Evolutionary conservation across 768 basidiomycete genomes (phyloP).

Genomic region (Amanita pallidorosea): DNA sequence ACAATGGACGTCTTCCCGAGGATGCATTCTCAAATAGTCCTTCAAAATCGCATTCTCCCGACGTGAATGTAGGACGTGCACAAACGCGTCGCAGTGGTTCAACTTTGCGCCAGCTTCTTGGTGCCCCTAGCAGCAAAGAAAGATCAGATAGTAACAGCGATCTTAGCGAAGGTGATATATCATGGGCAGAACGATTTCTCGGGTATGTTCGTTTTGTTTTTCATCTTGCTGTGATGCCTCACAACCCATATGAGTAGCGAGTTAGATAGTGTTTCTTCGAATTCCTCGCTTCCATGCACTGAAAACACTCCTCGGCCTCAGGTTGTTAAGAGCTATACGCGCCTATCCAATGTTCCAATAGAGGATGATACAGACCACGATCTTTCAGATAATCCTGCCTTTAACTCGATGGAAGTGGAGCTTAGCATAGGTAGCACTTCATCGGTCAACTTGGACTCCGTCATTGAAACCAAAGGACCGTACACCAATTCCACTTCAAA

Average conservation of each 20-base stretch:
- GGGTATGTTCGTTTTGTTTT: slow-evolving; percentile 30
- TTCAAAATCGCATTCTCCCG: slow-evolving; percentile 29
- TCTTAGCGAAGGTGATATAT: slow-evolving; percentile 59
- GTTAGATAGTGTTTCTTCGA: slow-evolving; percentile 28
- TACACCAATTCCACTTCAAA: slow-evolving; percentile 26
- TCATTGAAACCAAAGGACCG: slow-evolving; percentile 14
- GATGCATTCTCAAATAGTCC: slow-evolving; percentile 56
- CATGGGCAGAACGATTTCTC: slow-evolving; percentile 73
- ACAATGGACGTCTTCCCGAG: slow-evolving; percentile 51
- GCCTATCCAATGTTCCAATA: slow-evolving; percentile 15
- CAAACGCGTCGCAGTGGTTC: slow-evolving; percentile 57
- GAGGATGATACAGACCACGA: slow-evolving; percentile 36
- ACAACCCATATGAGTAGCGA: slow-evolving; percentile 22
- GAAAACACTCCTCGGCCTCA: slow-evolving; percentile 34
- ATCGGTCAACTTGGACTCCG: slow-evolving; percentile 14
- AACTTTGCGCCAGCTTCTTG: slow-evolving; percentile 64
- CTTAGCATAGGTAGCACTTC: slow-evolving; percentile 40
- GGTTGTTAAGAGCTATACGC: slow-evolving; percentile 23
- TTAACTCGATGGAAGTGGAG: slow-evolving; percentile 73
- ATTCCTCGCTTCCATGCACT: slow-evolving; percentile 40
- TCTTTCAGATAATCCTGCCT: slow-evolving; percentile 38
- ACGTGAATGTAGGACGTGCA: slow-evolving; percentile 29
- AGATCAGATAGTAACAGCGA: slow-evolving; percentile 4
- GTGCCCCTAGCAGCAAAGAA: slow-evolving; percentile 29
- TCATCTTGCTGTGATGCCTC: background rate